Evolutionary conservation across 352 stramenopile species (phyloP), one percentile per base, ranked within the genome.

Genomic region (Globisporangium solare): DNA sequence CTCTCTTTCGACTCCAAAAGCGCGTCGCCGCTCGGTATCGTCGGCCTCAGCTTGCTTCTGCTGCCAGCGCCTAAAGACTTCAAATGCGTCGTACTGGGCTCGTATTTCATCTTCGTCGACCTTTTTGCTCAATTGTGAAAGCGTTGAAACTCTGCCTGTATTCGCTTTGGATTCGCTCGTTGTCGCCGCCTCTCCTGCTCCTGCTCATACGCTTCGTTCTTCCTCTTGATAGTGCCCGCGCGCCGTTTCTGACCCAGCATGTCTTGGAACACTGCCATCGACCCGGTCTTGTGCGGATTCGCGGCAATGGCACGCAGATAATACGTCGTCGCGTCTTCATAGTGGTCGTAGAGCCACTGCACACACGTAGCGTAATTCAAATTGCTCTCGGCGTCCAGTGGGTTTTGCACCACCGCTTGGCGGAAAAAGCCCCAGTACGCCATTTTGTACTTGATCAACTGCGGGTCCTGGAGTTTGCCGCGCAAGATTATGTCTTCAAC

Each of bases 401-500:
- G 79, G 21, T 86, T 81, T 40, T 88, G 74, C 12, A 93, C 63
- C 49, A 90, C 62, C 6, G 82, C 73, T 41, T 93, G 80, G 1
- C 78, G 68, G 61, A 94, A 92, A 58, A 92, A 95, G 6, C 81
- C 85, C 0, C 89, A 56, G 47, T 86, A 84, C 21, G 82, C 85
- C 20, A 90, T 70, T 41, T 90, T 84, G 72, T 91, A 95, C 63
- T 76, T 88, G 49, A 68, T 56, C 3, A 86, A 51, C 14, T 73
- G 69, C 10, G 70, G 75, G 22, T 95, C 84, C 37, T 68, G 64
- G 5, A 67, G 46, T 35, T 88, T 85, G 0, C 61, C 85, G 7
- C 85, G 75, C 13, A 67, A 8, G 13, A 92, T 73, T 68, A 95
- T 81, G 47, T 90, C 79, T 39, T 86, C 70, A 0, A 91, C 83